phyloP scores from a whole-genome alignment of 106 monocot species.

The Chionographis japonica region DNA sequence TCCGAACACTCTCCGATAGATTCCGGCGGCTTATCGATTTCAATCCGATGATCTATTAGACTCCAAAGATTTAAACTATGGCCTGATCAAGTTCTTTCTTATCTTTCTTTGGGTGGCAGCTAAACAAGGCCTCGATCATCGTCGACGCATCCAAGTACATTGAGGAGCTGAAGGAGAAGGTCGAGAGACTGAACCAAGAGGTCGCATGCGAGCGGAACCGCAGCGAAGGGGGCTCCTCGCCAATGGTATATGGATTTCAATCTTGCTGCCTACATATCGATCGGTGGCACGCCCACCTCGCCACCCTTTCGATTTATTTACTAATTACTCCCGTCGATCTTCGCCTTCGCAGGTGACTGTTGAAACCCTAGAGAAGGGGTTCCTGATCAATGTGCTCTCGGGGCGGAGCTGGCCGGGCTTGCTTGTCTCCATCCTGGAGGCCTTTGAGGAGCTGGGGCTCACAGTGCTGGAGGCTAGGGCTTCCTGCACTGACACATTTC shows the following conservation, averaged over 20 bases:
- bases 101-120: conserved; percentile 24
- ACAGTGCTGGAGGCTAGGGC: conserved; percentile 81
- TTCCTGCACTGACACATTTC: conserved; percentile 80
- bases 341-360: conserved; percentile 65
- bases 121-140: conserved; percentile 70
- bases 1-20: too few relatives aligned
- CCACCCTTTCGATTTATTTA: too few relatives aligned
- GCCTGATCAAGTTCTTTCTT: not conserved
- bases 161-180: conserved; percentile 79
- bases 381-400: conserved; percentile 69
- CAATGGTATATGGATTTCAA: conserved; percentile 30
- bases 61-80: too few relatives aligned
- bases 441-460: conserved; percentile 87
- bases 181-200: conserved; percentile 68
- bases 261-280: not conserved
- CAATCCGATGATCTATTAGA: too few relatives aligned
- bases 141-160: conserved; percentile 88
- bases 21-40: too few relatives aligned
- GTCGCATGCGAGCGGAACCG: conserved; percentile 30
- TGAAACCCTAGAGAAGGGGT: conserved; percentile 72
- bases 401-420: conserved; percentile 61
- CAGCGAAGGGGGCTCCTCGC: conserved; percentile 22
- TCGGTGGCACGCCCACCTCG: too few relatives aligned
- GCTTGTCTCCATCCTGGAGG: conserved; percentile 75
- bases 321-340: not conserved